Evolutionary conservation across 495 filamentous ascomycete genomes (phyloP), one percentile per base, ranked within the genome.

Genomic region (Penicillium samsonianum): DNA sequence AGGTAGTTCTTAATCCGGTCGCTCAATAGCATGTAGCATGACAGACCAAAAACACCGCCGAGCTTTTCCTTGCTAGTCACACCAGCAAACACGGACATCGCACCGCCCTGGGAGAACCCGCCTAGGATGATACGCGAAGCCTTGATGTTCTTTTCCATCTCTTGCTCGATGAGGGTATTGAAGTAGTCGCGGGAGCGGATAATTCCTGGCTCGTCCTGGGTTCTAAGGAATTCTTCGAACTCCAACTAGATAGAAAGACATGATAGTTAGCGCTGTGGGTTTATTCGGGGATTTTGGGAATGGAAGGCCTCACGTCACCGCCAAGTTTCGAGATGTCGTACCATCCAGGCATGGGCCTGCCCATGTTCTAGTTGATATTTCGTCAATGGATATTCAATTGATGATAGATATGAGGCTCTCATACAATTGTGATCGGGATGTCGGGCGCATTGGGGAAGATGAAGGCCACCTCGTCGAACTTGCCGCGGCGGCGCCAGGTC

Each of bases 371-470:
- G 9, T 6, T 12, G 5, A 19, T 20, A 16, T 31, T 11, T 14
- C 19, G 16, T 45, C 38, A 48, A 48, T 38, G 22, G 33, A 17
- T 26, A 20, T 7, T 30, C 11, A 12, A 2, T 41, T 16, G 8
- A 16, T 38, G 0, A 37, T 10, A 8, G 10, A 22, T 16, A 11
- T 6, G 37, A 16, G n/a, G 37, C 10, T 22, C 40, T 76, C 84
- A 64, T 87, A 92, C 90, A 62, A 88, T 77, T 37, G 91, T 92
- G 67, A 98, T 90, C 25, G 93, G 91, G 49, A 97, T 96, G 17
- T 64, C 72, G 5, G 93, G 91, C n/a, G 94, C 94, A 76, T 95
- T 91, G 7, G 94, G 94, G 71, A 98, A 88, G 62, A 98, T 83
- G 74, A 97, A 98, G 58, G 89, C 81, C 64, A 94, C 89, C 74